Base-by-base conservation (phyloP, 148 eudicot genomes). In the Vaccinium vitisidaea region DNA sequence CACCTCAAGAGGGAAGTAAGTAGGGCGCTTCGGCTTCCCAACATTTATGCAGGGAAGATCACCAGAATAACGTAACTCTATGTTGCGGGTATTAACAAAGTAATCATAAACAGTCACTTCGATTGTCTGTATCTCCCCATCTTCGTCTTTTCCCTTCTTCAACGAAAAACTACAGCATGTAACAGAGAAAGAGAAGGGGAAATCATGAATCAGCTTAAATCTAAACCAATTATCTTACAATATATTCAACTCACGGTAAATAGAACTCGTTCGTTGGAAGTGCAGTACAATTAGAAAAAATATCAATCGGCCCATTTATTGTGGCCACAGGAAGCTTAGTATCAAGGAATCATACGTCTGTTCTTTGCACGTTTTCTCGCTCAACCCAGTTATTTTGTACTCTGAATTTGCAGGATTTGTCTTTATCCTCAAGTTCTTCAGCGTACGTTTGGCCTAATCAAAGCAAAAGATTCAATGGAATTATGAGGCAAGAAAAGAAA, bases 1-100 rank as follows among this genome's bases (percentile, higher is more conserved):
- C 61, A 93, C 98, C 98, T 94, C 98, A n/a, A 94, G 77, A 25
- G 94, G 95, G 49, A 94, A 80, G 88, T 84, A 93, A n/a, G 86
- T 84, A 15, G 98, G 94, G 75, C 88, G 88, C 87, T 94, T 93
- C 10, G 94, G 93, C 84, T 89, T 92, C 55, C 98, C 98, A 16
- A 94, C 93, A 83, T 94, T 92, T 50, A 94, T 85, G 85, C 98
- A 94, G 8, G 98, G 98, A 30, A 87, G 80, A 67, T 89, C 88
- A 59, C 75, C 91, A 49, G 98, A 90, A 53, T 73, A 84, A 1
- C 65, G 83, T 30, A 92, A 86, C 39, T 84, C 85, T 43, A 93
- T 93, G 4, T 83, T 74, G 2, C 91, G 92, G 65, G 87, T 78
- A 1, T 88, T 87, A 30, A 89, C 75, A 83, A 92, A 94, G 86